A percentile compares a stretch with the other conserved stretches of the same genome.
These are phyloP conservation scores for Suhomyces terraborum DNA, from an alignment of 1,139 yeast species.

Conservation along the genomic window DNA sequence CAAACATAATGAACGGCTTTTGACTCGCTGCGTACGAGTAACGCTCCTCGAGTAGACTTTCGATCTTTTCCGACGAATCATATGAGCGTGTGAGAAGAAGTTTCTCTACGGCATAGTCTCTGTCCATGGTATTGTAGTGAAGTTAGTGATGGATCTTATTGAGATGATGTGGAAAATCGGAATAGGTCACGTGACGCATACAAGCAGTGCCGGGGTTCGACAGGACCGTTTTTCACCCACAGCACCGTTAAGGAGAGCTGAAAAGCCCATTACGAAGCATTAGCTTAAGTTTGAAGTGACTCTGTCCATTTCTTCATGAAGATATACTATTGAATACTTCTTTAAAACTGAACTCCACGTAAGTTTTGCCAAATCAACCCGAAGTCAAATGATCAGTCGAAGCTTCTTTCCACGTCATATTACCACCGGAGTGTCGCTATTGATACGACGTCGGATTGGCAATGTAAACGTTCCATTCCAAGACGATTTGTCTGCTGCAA, in stretches of 20 bases:
- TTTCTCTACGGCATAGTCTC: slow-evolving; percentile 50
- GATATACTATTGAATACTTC: no score
- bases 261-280: background rate
- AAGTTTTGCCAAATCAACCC: no score
- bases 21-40: slow-evolving; percentile 61
- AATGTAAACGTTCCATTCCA: slow-evolving; percentile 38
- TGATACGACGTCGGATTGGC: slow-evolving; percentile 14
- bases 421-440: background rate
- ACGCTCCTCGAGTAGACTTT: slow-evolving; percentile 54
- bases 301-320: no score
- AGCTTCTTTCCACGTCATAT: background rate
- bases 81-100: slow-evolving; percentile 55
- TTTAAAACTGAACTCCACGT: no score
- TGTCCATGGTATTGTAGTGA: slow-evolving; percentile 28
- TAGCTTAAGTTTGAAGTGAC: background rate
- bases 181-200: background rate
- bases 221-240: no score
- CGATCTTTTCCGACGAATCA: slow-evolving; percentile 41
- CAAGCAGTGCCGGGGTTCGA: no score
- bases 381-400: background rate
- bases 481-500: slow-evolving; percentile 39
- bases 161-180: slow-evolving; percentile 4
- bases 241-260: background rate
- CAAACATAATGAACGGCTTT: slow-evolving; percentile 43
- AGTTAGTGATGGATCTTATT: background rate